Evolutionary conservation across 805 yeast species (phyloP), one percentile per base, ranked within the genome.

Genomic region (Starmerella potacharoeniae): DNA sequence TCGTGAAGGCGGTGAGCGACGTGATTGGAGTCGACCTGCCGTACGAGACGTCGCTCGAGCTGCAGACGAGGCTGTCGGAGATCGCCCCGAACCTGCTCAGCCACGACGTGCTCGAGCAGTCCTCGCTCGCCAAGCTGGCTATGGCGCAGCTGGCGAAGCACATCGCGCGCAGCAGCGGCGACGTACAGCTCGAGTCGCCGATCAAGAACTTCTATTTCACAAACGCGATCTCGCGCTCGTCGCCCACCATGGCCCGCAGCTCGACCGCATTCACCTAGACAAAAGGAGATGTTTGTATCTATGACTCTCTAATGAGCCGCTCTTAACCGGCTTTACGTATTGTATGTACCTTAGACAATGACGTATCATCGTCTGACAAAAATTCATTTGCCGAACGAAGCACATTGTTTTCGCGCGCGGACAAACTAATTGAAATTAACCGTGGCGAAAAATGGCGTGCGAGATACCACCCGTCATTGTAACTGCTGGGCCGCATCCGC

Each of bases 171-270:
- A 65, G 73, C 36, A 73, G 76, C 52, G 37, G 45, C n/a, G 51
- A 42, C 35, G 52, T 46, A 14, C 44, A 40, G 49, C 77, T 87
- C 66, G 76, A 75, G 69, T 81, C 83, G 69, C 89, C 89, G 55
- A 82, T 86, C 66, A 79, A 79, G 62, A 85, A 86, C 79, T 86
- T 84, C 70, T 86, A 87, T 75, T 84, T 86, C 77, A 86, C 95
- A 37, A 91, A 87, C 69, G 86, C 85, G 59, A 83, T 86, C 62
- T 83, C 95, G 29, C 79, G 95, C 75, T 80, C 86, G 55, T 86
- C 95, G 50, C 86, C 88, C 61, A 87, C 95, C 34, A 87, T 86
- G 95, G 95, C 95, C 43, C 83, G 78, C 72, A 84, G 95, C 75
- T 81, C 88, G 57, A 77, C 83, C 53, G 72, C 71, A 40, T 68